Base-by-base conservation (phyloP, 2,329 filamentous ascomycete species). In the Penicillium frequentans region DNA sequence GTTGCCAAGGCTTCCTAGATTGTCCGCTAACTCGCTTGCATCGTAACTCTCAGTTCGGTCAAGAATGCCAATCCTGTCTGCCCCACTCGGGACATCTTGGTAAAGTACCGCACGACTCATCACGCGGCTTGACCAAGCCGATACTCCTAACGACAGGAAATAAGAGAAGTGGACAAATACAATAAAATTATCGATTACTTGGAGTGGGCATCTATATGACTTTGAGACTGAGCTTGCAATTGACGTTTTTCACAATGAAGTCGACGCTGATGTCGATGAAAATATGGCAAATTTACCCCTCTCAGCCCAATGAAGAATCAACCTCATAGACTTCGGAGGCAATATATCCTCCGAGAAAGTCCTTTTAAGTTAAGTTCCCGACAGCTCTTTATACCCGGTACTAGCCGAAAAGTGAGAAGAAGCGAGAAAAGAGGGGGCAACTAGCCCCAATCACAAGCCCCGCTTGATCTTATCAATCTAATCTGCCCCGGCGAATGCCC, bases 381-480 rank as follows among this genome's bases (percentile, higher is more conserved):
- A 8, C 6, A 21, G 16, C 37, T 13, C 37, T 7, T 19, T 9
- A 31, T 31, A 5, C 11, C 13, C 29, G 47, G 19, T 5, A 50
- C 24, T 8, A 27, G 5, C 42, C n/a, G 14, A 47, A 49, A 23
- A 43, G 9, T 33, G 37, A 19, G 35, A 31, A 5, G 24, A 31
- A 24, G 33, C 24, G 37, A 46, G 31, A 48, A 35, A 49, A 42
- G 24, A 39, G 19, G 42, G 49, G 47, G 43, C 27, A 19, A n/a
- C 16, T 49, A 43, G 52, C 52, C 13, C 44, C 33, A 48, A 35
- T 49, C 33, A 57, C 13, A 19, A 16, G 27, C 24, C 46, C 24
- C 53, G 33, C 27, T 53, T 27, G 42, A 57, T 57, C 51, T 57
- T 57, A 57, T 57, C 55, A 57, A 57, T 57, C 55, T 57, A 57